phyloP scores from a whole-genome alignment of 345 rosid species.

The Euclidium syriacum region DNA sequence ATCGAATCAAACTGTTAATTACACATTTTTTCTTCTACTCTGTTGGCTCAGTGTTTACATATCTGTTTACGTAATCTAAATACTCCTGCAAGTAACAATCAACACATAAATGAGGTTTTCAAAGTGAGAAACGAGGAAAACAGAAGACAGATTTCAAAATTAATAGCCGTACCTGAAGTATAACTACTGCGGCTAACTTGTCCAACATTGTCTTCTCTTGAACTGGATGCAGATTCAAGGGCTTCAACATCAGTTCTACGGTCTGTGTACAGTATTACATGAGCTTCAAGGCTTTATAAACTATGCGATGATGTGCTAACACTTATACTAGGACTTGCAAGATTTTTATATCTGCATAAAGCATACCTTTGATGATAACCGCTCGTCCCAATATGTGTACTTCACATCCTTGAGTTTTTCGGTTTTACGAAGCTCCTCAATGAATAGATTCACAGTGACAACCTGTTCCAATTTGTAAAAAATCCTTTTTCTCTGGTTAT shows the following conservation, averaged over 20 bases:
- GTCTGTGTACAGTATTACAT: constrained; percentile 38
- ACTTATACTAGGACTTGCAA: background rate
- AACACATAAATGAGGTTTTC: constrained; percentile 6
- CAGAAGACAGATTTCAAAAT: background rate
- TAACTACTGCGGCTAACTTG: constrained; percentile 85
- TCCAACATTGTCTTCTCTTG: constrained; percentile 57
- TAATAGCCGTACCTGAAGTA: constrained; percentile 67
- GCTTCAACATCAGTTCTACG: constrained; percentile 54
- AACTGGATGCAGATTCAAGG: constrained; percentile 53
- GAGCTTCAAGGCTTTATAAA: background rate
- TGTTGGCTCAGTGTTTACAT: constrained; percentile 25
- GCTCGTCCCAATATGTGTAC: constrained; percentile 76
- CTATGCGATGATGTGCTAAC: background rate
- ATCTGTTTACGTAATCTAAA: constrained; percentile 54
- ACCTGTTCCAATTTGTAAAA: constrained; percentile 37
- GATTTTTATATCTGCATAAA: background rate
- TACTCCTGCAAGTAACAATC: constrained; percentile 49
- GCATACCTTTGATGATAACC: constrained; percentile 67
- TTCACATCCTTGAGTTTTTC: constrained; percentile 55
- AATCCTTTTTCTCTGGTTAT: background rate
- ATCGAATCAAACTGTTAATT: background rate
- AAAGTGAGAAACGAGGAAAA: background rate
- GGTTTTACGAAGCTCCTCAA: constrained; percentile 55
- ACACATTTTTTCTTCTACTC: constrained; percentile 3
- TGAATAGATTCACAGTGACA: constrained; percentile 47